Evolutionary conservation across 2,329 filamentous ascomycete species (phyloP).

Genomic region (Nakataea oryzae): DNA sequence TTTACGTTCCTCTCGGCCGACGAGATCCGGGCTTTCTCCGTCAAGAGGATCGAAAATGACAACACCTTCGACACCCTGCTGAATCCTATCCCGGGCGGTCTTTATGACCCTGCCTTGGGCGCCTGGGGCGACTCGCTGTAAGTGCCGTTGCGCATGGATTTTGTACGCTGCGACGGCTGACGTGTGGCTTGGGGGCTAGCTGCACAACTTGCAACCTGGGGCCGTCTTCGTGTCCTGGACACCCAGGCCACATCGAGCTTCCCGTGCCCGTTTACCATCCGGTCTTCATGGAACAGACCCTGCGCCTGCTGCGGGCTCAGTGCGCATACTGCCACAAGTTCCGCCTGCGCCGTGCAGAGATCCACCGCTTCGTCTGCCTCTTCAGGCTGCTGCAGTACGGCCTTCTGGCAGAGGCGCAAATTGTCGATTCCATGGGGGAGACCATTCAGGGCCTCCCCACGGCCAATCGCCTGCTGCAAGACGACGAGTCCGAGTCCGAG

Average conservation of each 20-base stretch:
- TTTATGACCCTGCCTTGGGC: conserved; percentile 87
- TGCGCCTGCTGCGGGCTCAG: conserved; percentile 74
- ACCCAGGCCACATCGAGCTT: conserved; percentile 90
- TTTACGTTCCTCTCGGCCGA: conserved; percentile 75
- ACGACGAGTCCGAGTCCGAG: conserved; percentile 34
- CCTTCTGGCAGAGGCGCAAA: conserved; percentile 57
- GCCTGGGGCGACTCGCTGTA: conserved; percentile 81
- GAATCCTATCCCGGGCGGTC: conserved; percentile 79
- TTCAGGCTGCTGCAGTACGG: conserved; percentile 79
- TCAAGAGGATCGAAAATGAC: conserved; percentile 87
- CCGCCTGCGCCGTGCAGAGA: conserved; percentile 63
- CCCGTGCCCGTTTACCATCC: conserved; percentile 91
- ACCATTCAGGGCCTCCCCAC: conserved; percentile 32
- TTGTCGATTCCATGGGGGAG: conserved; percentile 42
- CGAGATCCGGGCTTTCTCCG: conserved; percentile 82
- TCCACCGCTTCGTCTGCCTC: conserved; percentile 76
- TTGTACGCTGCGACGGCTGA: not conserved
- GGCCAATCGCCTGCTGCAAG: conserved; percentile 26
- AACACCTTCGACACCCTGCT: conserved; percentile 89
- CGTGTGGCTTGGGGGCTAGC: conserved; percentile 30
- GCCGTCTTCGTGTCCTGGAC: conserved; percentile 75
- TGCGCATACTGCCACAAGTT: conserved; percentile 88
- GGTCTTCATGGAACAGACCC: conserved; percentile 88
- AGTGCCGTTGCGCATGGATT: conserved; percentile 19
- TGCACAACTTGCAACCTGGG: conserved; percentile 89